phyloP scores from a whole-genome alignment of 768 basidiomycete genomes.

The Boletus subcaerulescens region DNA sequence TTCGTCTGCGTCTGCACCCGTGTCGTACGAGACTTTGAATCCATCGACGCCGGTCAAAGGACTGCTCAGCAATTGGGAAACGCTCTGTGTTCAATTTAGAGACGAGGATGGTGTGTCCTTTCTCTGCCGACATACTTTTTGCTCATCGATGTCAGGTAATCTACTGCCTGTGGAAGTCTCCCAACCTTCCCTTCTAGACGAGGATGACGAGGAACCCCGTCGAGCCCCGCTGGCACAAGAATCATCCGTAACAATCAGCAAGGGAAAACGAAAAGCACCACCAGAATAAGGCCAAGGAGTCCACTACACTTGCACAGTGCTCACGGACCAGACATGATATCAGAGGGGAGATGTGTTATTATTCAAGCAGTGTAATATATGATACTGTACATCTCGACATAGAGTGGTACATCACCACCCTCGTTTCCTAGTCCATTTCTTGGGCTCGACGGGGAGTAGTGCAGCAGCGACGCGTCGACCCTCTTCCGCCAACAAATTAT shows the following conservation, averaged over 20 bases:
- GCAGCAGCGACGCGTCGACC: slow-evolving; percentile 91
- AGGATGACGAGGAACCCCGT: slow-evolving; percentile 50
- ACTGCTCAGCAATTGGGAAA: slow-evolving; percentile 61
- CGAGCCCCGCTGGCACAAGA: slow-evolving; percentile 31
- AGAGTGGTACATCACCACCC: neutral
- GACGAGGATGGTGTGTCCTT: slow-evolving; percentile 49
- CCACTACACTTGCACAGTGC: no score
- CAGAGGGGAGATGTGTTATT: slow-evolving; percentile 2
- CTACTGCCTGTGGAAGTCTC: slow-evolving; percentile 58
- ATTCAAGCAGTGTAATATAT: slow-evolving; percentile 5
- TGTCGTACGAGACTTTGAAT: slow-evolving; percentile 48
- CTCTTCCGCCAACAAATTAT: slow-evolving; percentile 91
- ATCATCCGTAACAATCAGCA: slow-evolving; percentile 25
- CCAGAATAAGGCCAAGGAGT: slow-evolving; percentile 18
- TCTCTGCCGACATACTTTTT: neutral
- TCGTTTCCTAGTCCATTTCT: slow-evolving; percentile 44
- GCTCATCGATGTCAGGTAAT: slow-evolving; percentile 40
- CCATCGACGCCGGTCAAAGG: slow-evolving; percentile 45
- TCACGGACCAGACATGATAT: neutral
- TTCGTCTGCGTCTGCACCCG: slow-evolving; percentile 11
- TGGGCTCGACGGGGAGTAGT: slow-evolving; percentile 63
- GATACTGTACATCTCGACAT: slow-evolving; percentile 15
- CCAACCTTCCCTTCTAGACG: slow-evolving; percentile 56
- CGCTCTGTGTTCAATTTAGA: slow-evolving; percentile 64
- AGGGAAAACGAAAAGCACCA: slow-evolving; percentile 64